phyloP scores from a whole-genome alignment of 2,329 filamentous ascomycete genomes.

The Dactylonectria macrodidyma region DNA sequence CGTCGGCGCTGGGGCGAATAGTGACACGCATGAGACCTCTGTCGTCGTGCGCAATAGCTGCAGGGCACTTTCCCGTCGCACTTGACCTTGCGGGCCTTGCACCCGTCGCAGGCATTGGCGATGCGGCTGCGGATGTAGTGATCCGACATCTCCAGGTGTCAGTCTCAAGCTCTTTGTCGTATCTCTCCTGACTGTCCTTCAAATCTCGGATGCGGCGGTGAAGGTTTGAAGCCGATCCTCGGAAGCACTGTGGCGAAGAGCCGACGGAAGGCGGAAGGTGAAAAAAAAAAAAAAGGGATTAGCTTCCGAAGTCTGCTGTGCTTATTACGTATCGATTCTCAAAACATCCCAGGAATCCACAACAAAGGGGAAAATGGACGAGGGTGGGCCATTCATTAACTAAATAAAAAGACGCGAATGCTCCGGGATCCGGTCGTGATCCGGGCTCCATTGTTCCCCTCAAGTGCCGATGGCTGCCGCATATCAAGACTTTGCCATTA shows the following conservation, averaged over 20 bases:
- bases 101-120: slow-evolving; percentile 68
- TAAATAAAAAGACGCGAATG: neutral
- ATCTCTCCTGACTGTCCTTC: no score
- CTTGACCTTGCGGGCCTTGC: slow-evolving; percentile 70
- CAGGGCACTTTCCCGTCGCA: slow-evolving; percentile 70
- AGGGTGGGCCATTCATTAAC: neutral
- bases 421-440: neutral
- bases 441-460: no score
- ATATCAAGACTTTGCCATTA: neutral
- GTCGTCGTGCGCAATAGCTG: slow-evolving; percentile 63
- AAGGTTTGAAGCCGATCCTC: neutral
- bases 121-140: slow-evolving; percentile 60
- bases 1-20: slow-evolving; percentile 64
- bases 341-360: no score
- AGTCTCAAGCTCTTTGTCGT: no score
- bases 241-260: slow-evolving; percentile 38
- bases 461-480: slow-evolving; percentile 7
- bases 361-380: no score
- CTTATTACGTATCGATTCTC: no score
- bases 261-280: neutral
- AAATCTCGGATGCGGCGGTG: slow-evolving; percentile 28
- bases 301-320: no score
- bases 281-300: no score
- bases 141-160: slow-evolving; percentile 30
- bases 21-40: slow-evolving; percentile 60